Conservation (phyloP, 2,329 filamentous ascomycete species). For the Colletotrichum phormii region DNA sequence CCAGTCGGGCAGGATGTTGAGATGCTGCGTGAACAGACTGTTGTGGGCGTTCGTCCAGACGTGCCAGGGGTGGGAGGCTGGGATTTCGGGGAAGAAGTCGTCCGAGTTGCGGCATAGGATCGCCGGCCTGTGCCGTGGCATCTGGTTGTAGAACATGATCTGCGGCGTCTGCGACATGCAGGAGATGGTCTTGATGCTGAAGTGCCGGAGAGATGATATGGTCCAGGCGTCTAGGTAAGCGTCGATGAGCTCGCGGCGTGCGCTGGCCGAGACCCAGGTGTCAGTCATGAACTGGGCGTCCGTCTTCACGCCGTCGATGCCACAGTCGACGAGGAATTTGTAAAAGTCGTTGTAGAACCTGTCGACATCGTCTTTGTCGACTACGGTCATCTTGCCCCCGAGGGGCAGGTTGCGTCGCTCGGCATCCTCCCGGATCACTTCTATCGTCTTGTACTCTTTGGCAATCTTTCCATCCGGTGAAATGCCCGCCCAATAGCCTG, state of each 20-base stretch:
- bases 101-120: slow-evolving; percentile 87
- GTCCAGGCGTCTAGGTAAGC: slow-evolving; percentile 90
- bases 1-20: slow-evolving; percentile 89
- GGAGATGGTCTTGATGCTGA: slow-evolving; percentile 82
- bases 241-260: slow-evolving; percentile 77
- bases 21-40: slow-evolving; percentile 80
- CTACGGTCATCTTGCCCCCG: slow-evolving; percentile 76
- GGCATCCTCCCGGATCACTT: slow-evolving; percentile 62
- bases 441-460: slow-evolving; percentile 80
- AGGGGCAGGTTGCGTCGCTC: slow-evolving; percentile 59
- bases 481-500: slow-evolving; percentile 91
- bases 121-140: slow-evolving; percentile 79
- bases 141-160: slow-evolving; percentile 85
- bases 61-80: slow-evolving; percentile 90
- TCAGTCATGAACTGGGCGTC: slow-evolving; percentile 94
- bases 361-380: slow-evolving; percentile 79
- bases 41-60: slow-evolving; percentile 96
- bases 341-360: slow-evolving; percentile 95
- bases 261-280: slow-evolving; percentile 73
- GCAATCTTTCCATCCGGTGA: slow-evolving; percentile 80
- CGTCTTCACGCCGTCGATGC: slow-evolving; percentile 90
- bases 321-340: slow-evolving; percentile 76
- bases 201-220: slow-evolving; percentile 80
- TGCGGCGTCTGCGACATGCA: slow-evolving; percentile 96
- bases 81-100: slow-evolving; percentile 89